A percentile compares a stretch with the other conserved stretches of the same genome.
These are phyloP conservation scores for Trichoderma aggressivum DNA, from an alignment of 2,329 filamentous ascomycete genomes.

Conservation along the genomic window DNA sequence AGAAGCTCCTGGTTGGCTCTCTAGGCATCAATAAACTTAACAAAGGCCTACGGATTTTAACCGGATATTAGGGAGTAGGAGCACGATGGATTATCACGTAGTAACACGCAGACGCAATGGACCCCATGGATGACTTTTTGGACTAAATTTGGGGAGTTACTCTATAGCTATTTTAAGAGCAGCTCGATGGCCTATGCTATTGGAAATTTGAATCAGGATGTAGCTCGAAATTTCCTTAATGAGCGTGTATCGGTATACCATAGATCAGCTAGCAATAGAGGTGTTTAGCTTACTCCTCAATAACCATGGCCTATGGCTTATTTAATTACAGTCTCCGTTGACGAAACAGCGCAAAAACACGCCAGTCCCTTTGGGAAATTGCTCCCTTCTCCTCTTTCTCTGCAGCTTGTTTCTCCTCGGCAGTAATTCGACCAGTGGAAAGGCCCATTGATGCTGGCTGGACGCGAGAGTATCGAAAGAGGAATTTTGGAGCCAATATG, in stretches of 20 bases:
- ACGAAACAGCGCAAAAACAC: neutral
- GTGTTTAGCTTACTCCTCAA: too few species aligned
- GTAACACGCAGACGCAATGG: too few species aligned
- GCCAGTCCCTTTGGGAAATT: rapidly evolving
- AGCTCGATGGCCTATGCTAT: too few species aligned
- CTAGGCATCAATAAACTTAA: neutral
- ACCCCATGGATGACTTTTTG: too few species aligned
- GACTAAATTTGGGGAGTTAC: too few species aligned
- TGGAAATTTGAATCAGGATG: too few species aligned
- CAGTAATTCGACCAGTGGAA: neutral
- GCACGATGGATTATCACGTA: too few species aligned
- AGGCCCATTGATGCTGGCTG: neutral
- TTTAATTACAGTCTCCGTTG: neutral
- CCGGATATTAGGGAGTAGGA: neutral
- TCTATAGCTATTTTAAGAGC: too few species aligned
- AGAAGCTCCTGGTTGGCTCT: neutral
- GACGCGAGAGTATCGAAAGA: neutral
- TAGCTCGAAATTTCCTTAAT: too few species aligned
- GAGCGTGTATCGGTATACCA: too few species aligned
- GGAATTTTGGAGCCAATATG: neutral
- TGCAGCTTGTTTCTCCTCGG: neutral
- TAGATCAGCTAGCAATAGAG: too few species aligned
- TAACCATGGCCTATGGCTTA: too few species aligned
- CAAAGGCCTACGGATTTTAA: neutral
- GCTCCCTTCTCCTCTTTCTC: neutral